A percentile compares a stretch with the other conserved stretches of the same genome.
Evolutionary conservation across 1,284 basidiomycete genomes (phyloP).

Genomic region (Ceratobasidium theobromae): DNA sequence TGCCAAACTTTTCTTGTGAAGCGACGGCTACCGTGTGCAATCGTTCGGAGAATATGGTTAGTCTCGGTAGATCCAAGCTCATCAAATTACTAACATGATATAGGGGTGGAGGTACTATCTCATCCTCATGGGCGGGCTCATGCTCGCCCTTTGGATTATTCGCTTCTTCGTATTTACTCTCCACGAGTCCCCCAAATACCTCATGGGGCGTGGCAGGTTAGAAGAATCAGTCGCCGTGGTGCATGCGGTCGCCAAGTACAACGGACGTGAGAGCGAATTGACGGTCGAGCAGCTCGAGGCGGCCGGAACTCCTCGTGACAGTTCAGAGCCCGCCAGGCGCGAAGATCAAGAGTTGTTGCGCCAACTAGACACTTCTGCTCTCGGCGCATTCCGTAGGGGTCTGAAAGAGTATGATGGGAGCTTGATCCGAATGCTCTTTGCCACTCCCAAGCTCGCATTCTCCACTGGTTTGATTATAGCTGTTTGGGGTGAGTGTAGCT

Average conservation of each 20-base stretch:
- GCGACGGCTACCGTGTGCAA: conserved; percentile 46
- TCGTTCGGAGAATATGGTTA: conserved; percentile 47
- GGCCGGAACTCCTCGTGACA: neutral
- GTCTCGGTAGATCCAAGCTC: conserved; percentile 28
- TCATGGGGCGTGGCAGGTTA: conserved; percentile 71
- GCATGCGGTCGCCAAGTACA: conserved; percentile 67
- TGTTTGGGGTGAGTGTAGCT: conserved; percentile 56
- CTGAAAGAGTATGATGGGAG: conserved; percentile 48
- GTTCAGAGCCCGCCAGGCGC: neutral
- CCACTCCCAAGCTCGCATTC: conserved; percentile 60
- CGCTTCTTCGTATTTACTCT: conserved; percentile 74
- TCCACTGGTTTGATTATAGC: conserved; percentile 61
- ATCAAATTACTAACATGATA: conserved; percentile 28
- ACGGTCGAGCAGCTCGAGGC: conserved; percentile 52
- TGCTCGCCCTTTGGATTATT: conserved; percentile 61
- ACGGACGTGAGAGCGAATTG: conserved; percentile 53
- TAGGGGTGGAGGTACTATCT: conserved; percentile 75
- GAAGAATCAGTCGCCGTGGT: conserved; percentile 70
- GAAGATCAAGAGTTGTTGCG: neutral
- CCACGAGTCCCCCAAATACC: conserved; percentile 72
- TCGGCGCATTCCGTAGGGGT: conserved; percentile 45
- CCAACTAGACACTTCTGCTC: conserved; percentile 14
- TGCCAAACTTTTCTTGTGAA: conserved; percentile 61
- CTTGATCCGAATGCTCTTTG: conserved; percentile 58
- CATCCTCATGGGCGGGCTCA: conserved; percentile 63